Evolutionary conservation across 768 basidiomycete genomes (phyloP).

Genomic region (Suillus occidentalis): DNA sequence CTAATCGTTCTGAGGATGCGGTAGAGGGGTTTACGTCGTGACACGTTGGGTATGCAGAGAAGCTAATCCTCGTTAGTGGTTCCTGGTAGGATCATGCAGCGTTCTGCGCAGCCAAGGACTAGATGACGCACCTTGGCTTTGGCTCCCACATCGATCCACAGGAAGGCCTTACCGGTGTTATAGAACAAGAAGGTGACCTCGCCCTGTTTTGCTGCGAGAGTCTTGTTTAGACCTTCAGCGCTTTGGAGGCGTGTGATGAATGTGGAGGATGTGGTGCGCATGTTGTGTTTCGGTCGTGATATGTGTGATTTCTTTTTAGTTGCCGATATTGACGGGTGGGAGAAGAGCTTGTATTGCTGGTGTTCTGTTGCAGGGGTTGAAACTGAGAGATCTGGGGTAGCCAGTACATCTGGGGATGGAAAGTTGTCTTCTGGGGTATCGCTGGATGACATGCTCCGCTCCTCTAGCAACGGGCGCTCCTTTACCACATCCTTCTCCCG

Average conservation of each 20-base stretch:
- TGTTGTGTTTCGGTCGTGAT: slow-evolving; percentile 84
- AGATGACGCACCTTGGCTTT: slow-evolving; percentile 68
- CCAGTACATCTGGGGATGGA: slow-evolving; percentile 39
- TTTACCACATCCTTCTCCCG: slow-evolving; percentile 35
- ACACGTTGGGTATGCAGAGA: slow-evolving; percentile 86
- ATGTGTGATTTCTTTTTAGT: slow-evolving; percentile 62
- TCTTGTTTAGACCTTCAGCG: slow-evolving; percentile 71
- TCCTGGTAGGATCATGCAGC: slow-evolving; percentile 52
- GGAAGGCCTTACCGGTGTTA: slow-evolving; percentile 78
- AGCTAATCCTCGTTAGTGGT: slow-evolving; percentile 80
- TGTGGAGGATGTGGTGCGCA: slow-evolving; percentile 87
- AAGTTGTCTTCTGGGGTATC: slow-evolving; percentile 67
- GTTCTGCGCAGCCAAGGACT: neutral
- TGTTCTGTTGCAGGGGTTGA: slow-evolving; percentile 24
- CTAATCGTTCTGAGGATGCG: slow-evolving; percentile 74
- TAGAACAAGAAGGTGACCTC: slow-evolving; percentile 87
- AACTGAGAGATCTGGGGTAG: slow-evolving; percentile 31
- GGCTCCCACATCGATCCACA: slow-evolving; percentile 85
- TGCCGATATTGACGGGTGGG: slow-evolving; percentile 41
- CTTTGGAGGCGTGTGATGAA: slow-evolving; percentile 89
- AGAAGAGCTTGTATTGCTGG: slow-evolving; percentile 58
- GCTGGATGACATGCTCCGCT: slow-evolving; percentile 77
- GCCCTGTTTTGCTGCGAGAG: slow-evolving; percentile 76
- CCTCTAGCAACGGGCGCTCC: slow-evolving; percentile 47
- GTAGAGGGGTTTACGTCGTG: slow-evolving; percentile 85